These are phyloP conservation scores for Mercurialis annua DNA, from an alignment of 345 rosid genomes.

Conservation along the genomic window DNA sequence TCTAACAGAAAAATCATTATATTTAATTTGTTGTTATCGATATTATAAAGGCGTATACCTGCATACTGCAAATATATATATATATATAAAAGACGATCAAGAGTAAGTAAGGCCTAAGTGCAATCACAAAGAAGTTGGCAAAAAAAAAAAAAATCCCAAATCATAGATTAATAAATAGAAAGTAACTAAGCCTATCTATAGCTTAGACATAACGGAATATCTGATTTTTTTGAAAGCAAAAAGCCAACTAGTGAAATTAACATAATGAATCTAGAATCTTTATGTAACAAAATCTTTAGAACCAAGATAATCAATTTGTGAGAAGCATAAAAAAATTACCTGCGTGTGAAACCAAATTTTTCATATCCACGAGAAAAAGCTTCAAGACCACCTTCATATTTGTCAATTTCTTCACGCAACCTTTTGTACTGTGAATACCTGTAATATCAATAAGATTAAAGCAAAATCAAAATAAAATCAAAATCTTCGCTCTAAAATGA, in stretches of 20 bases:
- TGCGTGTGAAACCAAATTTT: conserved; percentile 76
- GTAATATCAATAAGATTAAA: conserved; percentile 17
- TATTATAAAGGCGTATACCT: neutral
- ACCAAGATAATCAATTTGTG: neutral
- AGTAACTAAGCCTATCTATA: neutral
- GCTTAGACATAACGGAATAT: neutral
- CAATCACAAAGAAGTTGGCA: neutral
- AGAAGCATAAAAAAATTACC: conserved; percentile 37
- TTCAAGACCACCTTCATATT: conserved; percentile 85
- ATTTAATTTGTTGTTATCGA: neutral
- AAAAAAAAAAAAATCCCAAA: conserved; percentile 1
- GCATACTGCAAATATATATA: neutral
- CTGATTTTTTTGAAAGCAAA: neutral
- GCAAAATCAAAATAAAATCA: neutral
- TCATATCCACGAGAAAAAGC: conserved; percentile 92
- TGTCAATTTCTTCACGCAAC: conserved; percentile 66
- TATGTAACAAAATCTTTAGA: neutral
- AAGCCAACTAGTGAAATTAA: neutral
- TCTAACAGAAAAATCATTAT: neutral
- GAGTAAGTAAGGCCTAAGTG: neutral
- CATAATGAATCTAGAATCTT: conserved; percentile 10
- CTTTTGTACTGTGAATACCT: conserved; percentile 69
- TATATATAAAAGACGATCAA: neutral
- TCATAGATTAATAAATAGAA: neutral
- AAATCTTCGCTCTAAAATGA: conserved; percentile 4